phyloP scores from a whole-genome alignment of 225 moss, liverwort and hornwort species.

The Pseudoscleropodium purum region DNA sequence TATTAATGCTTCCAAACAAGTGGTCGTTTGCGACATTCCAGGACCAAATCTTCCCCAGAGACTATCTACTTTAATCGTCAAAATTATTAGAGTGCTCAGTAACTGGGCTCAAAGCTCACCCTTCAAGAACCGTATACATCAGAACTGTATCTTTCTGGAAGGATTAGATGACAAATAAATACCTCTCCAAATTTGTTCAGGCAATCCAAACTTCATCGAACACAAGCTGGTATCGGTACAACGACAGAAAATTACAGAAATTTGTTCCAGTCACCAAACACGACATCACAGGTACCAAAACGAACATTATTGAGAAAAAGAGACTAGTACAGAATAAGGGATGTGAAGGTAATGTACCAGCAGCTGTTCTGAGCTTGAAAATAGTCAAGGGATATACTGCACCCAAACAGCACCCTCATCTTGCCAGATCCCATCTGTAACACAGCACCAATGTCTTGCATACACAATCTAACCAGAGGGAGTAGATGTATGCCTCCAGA shows the following conservation, averaged over 20 bases:
- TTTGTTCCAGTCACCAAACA: background rate
- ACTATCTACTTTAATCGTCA: background rate
- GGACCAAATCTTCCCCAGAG: background rate
- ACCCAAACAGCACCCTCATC: slow-evolving; percentile 70
- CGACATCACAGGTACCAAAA: background rate
- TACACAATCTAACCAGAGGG: slow-evolving; percentile 61
- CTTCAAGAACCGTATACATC: background rate
- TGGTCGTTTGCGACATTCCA: background rate
- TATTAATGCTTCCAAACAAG: background rate
- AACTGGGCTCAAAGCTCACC: background rate
- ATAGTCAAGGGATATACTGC: slow-evolving; percentile 73
- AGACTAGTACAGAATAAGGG: background rate
- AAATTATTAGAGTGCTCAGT: background rate
- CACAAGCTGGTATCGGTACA: background rate
- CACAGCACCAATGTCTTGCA: slow-evolving; percentile 68
- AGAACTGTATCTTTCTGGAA: background rate
- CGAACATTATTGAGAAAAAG: background rate
- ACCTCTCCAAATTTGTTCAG: background rate
- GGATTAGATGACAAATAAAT: background rate
- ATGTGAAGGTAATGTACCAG: slow-evolving; percentile 43
- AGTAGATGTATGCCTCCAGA: slow-evolving; percentile 82
- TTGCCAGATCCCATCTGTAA: slow-evolving; percentile 79
- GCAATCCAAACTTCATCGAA: background rate
- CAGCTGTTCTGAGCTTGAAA: slow-evolving; percentile 80
- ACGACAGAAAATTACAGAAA: background rate